These are phyloP conservation scores for Cystofilobasidium ferigula DNA, from an alignment of 768 basidiomycete genomes.

Conservation along the genomic window DNA sequence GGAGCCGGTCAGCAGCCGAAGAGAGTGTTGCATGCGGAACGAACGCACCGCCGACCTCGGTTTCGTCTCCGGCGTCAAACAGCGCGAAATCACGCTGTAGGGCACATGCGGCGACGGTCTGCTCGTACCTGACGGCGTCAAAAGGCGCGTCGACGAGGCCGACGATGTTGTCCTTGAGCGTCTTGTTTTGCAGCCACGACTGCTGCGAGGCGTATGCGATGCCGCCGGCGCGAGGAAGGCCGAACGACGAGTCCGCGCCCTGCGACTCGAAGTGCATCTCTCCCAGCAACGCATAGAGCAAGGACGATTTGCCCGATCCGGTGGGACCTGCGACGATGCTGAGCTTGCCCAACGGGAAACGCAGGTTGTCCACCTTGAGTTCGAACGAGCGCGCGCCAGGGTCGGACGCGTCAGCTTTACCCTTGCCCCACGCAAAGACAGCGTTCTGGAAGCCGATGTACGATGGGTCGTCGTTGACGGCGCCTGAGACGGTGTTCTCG, in stretches of 20 bases:
- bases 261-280: constrained; percentile 38
- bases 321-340: constrained; percentile 40
- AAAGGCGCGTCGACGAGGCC: constrained; percentile 20
- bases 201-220: constrained; percentile 75
- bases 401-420: background rate
- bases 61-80: constrained; percentile 25
- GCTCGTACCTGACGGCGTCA: constrained; percentile 22
- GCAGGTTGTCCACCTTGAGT: constrained; percentile 36
- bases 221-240: constrained; percentile 56
- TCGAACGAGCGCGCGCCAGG: constrained; percentile 32
- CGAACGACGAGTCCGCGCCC: constrained; percentile 48
- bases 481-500: background rate
- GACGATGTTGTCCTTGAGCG: constrained; percentile 34
- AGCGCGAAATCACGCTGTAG: constrained; percentile 21
- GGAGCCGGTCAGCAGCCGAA: background rate
- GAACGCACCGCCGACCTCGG: constrained; percentile 21
- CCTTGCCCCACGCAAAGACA: constrained; percentile 33
- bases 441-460: constrained; percentile 36
- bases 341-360: constrained; percentile 38
- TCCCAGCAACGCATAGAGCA: constrained; percentile 38
- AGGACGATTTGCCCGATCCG: constrained; percentile 37
- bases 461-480: constrained; percentile 27
- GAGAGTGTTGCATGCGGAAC: background rate
- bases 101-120: constrained; percentile 22
- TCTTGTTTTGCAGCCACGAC: constrained; percentile 62